Evolutionary conservation across 2,329 filamentous ascomycete genomes (phyloP).

Genomic region (Xylaria sp.): DNA sequence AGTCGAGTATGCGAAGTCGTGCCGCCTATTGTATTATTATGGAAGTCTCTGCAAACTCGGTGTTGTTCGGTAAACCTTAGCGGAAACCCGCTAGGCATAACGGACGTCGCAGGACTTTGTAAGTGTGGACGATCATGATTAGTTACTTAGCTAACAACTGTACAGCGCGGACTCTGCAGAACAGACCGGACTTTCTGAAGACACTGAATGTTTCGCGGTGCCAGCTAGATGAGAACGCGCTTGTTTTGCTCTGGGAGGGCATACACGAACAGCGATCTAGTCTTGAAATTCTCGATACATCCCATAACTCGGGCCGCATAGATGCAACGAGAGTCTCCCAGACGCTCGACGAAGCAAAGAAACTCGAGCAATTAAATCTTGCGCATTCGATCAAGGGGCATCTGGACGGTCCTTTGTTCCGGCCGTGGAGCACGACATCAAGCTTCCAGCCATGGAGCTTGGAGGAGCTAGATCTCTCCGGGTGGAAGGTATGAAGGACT

Average conservation of each 20-base stretch:
- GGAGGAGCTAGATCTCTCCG: conserved; percentile 57
- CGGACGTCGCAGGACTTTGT: conserved; percentile 55
- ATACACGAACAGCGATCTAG: conserved; percentile 49
- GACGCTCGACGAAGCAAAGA: conserved; percentile 47
- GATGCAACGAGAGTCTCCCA: conserved; percentile 50
- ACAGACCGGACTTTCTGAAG: conserved; percentile 44
- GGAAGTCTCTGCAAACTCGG: conserved; percentile 48
- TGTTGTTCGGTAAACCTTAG: conserved; percentile 56
- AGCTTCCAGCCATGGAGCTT: conserved; percentile 45
- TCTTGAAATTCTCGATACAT: conserved; percentile 54
- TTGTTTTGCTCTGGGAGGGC: conserved; percentile 52
- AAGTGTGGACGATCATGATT: conserved; percentile 21
- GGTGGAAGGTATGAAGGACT: conserved; percentile 49
- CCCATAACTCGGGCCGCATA: conserved; percentile 55
- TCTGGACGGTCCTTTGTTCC: conserved; percentile 48
- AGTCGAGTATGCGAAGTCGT: conserved; percentile 43
- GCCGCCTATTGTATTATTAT: conserved; percentile 52
- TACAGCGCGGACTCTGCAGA: conserved; percentile 34
- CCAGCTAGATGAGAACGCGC: conserved; percentile 51
- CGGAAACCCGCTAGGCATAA: conserved; percentile 50
- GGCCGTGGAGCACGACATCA: conserved; percentile 45
- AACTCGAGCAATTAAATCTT: conserved; percentile 53
- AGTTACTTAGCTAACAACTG: conserved; percentile 5
- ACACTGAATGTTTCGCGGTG: conserved; percentile 56
- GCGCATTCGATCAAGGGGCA: conserved; percentile 53